These are phyloP conservation scores for Aspergillus steynii DNA, from an alignment of 495 filamentous ascomycete species.

Conservation along the genomic window DNA sequence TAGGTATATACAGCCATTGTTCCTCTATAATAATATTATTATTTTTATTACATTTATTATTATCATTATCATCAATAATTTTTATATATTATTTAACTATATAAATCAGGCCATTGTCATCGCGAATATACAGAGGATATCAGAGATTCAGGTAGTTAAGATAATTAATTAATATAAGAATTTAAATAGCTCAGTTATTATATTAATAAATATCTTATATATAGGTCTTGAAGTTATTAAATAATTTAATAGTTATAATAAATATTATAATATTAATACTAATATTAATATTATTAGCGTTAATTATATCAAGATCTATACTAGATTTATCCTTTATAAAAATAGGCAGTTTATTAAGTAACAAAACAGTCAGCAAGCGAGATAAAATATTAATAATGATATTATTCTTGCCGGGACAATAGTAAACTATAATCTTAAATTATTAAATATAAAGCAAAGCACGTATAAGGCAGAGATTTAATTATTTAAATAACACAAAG, in stretches of 20 bases:
- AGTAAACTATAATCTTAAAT: background rate
- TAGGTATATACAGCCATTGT: background rate
- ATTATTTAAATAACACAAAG: background rate
- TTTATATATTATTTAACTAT: no score
- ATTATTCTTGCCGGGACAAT: background rate
- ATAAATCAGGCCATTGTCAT: no score
- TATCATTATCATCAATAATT: no score
- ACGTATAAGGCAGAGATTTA: background rate
- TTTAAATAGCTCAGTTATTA: no score
- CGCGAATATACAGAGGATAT: no score
- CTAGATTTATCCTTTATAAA: no score
- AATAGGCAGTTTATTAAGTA: no score
- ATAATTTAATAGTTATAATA: background rate
- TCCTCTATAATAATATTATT: background rate
- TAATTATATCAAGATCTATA: no score
- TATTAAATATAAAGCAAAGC: background rate
- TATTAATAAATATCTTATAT: background rate
- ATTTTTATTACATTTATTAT: no score
- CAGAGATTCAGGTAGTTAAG: no score
- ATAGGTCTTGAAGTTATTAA: background rate
- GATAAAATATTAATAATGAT: background rate
- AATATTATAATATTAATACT: background rate
- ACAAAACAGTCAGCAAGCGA: no score
- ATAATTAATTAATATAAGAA: no score
- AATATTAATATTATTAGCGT: background rate